Base-by-base conservation (phyloP, 352 stramenopile genomes). In the Phytophthora pini region DNA sequence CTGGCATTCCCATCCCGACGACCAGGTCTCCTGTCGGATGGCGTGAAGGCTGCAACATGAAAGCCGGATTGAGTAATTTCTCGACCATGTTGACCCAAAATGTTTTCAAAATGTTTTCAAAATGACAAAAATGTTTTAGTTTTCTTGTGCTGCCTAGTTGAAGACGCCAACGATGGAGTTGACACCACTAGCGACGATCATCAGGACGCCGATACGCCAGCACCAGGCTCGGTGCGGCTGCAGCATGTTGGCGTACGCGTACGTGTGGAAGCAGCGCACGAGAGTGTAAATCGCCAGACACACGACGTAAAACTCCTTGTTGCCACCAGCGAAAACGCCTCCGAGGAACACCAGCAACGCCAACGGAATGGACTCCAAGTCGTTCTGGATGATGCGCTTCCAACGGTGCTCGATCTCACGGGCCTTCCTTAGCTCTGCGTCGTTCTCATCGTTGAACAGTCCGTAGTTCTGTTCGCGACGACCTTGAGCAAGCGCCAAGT, bases 161-260 rank as follows among this genome's bases (percentile, higher is more conserved):
- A 81, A 78, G 36, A 70, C 72, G 41, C 69, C 72, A 36, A 70
- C 53, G 36, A 74, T 63, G 44, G 75, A 72, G 68, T 84, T 87
- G 64, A 70, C 45, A 17, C 51, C 68, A 29, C 57, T 68, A 22
- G 65, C 51, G 17, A 79, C 20, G 51, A 82, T 81, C 53, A 55
- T 50, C 52, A 87, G 29, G n/a, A 85, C 76, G 22, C 73, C 78
- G 17, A 70, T 56, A n/a, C 72, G 71, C 72, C 77, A 87, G 73
- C 72, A 80, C 62, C 70, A 76, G 26, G 74, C 73, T 17, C 79
- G 77, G 36, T 84, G 72, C n/a, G 75, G 75, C 53, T 87, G 77
- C 29, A 87, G 24, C n/a, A 59, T 58, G 17, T 87, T 78, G 47
- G 79, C 77, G 60, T 87, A 88, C 43, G 72, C 77, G 56, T 73